Evolutionary conservation across 2,329 filamentous ascomycete genomes (phyloP), one percentile per base, ranked within the genome.

Genomic region (Tolypocladium album): DNA sequence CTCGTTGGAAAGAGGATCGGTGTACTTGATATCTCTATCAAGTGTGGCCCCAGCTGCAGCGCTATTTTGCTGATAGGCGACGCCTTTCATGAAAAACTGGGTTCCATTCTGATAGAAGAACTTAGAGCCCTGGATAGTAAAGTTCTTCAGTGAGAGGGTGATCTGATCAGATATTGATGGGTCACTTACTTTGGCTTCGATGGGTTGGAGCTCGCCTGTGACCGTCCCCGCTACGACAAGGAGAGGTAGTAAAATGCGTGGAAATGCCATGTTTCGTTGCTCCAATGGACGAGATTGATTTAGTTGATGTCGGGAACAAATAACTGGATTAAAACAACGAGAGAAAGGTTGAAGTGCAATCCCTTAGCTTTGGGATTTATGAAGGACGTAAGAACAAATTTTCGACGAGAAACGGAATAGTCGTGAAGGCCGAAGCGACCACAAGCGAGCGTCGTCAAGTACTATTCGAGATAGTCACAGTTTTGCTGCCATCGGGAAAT

Each of bases 11-110:
- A 99, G 85, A 61, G 94, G 93, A 72, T 99, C 94, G 64, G 80
- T 82, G 80, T 92, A 97, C 63, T 79, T 79, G 60, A 74, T 72
- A 61, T 70, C 72, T 59, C 72, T 74, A 43, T 77, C 62, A 62
- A 61, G 78, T 59, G 79, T 78, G 60, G 69, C 70, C 62, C 85
- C 82, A 58, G 80, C 82, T 58, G 82, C 78, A 64, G 79, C 79
- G 65, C 80, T 80, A 68, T 93, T 89, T 78, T 92, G 86, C 80
- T 99, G 94, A 79, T 99, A 99, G 67, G 94, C 94, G 67, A 99
- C 82, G 78, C 94, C 94, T 75, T 88, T 90, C 75, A 97, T 90
- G 81, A 86, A 95, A 77, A 83, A 83, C 69, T 83, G 79, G 24
- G 80, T 82, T 64, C 80, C 80, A 68, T 87, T 89, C 75, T 89